Conservation (phyloP, 177 flowering plant genomes). For the Telopea speciosissima region DNA sequence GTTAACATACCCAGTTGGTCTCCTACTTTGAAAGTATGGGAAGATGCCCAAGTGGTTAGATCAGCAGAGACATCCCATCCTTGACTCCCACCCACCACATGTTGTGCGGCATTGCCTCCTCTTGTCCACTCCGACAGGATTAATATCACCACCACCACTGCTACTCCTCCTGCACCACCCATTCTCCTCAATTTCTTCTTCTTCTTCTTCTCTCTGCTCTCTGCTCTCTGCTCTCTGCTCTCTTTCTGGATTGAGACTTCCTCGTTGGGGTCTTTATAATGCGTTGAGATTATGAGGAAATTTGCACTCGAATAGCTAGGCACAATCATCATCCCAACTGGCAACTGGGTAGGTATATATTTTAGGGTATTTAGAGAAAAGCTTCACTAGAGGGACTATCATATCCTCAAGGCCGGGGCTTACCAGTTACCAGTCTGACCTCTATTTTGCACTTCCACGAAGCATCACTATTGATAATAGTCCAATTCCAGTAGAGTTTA, state of each 20-base stretch:
- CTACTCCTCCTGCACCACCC: neutral
- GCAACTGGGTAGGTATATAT: neutral
- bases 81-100: neutral
- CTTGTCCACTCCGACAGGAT: neutral
- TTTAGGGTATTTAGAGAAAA: too few relatives aligned
- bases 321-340: neutral
- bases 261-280: neutral
- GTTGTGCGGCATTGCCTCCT: neutral
- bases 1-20: neutral
- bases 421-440: too few relatives aligned
- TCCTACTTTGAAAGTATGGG: neutral
- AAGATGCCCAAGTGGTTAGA: neutral
- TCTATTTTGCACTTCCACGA: too few relatives aligned
- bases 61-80: neutral
- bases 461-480: too few relatives aligned
- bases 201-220: neutral
- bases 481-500: too few relatives aligned
- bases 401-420: too few relatives aligned
- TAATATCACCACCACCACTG: neutral
- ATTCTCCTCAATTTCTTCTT: neutral
- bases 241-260: too few relatives aligned
- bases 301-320: neutral
- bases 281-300: neutral
- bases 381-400: too few relatives aligned
- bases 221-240: too few relatives aligned